Conservation (phyloP, 331 rosid species). For the Spiraea crenata region DNA sequence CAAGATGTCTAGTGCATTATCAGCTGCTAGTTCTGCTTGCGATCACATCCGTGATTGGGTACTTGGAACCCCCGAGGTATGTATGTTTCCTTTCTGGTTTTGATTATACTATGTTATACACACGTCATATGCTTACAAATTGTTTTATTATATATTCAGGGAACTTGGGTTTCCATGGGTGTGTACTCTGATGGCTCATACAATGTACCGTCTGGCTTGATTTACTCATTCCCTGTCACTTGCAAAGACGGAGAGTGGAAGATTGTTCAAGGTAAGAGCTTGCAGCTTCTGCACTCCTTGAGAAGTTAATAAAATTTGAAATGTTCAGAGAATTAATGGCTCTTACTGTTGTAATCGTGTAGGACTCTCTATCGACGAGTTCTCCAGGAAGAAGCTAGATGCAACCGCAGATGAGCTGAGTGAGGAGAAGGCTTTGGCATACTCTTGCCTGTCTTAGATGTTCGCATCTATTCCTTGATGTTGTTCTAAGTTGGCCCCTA, state of each 20-base stretch:
- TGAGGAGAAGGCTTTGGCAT: conserved; percentile 89
- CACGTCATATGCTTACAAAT: neutral
- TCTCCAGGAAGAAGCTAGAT: conserved; percentile 88
- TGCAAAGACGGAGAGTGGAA: conserved; percentile 76
- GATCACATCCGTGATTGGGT: conserved; percentile 98
- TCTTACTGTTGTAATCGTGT: neutral
- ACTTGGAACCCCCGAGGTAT: conserved; percentile 87
- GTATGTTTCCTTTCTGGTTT: conserved; percentile 15
- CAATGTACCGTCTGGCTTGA: conserved; percentile 87
- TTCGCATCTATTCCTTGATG: conserved; percentile 3
- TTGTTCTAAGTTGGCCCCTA: conserved; percentile 12
- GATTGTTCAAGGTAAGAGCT: conserved; percentile 72
- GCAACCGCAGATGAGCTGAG: conserved; percentile 77
- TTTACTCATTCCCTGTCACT: conserved; percentile 87
- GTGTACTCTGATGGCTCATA: conserved; percentile 89
- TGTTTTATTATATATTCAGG: conserved; percentile 39
- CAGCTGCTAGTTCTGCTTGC: conserved; percentile 94
- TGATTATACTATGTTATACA: neutral
- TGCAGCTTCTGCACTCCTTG: neutral
- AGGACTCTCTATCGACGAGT: conserved; percentile 87
- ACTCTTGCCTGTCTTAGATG: conserved; percentile 77
- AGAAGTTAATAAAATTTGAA: neutral
- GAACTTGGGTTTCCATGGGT: conserved; percentile 89
- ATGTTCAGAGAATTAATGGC: neutral
- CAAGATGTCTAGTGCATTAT: conserved; percentile 86